Evolutionary conservation across 2,329 filamentous ascomycete genomes (phyloP), one percentile per base, ranked within the genome.

Genomic region (Metarhizium album): DNA sequence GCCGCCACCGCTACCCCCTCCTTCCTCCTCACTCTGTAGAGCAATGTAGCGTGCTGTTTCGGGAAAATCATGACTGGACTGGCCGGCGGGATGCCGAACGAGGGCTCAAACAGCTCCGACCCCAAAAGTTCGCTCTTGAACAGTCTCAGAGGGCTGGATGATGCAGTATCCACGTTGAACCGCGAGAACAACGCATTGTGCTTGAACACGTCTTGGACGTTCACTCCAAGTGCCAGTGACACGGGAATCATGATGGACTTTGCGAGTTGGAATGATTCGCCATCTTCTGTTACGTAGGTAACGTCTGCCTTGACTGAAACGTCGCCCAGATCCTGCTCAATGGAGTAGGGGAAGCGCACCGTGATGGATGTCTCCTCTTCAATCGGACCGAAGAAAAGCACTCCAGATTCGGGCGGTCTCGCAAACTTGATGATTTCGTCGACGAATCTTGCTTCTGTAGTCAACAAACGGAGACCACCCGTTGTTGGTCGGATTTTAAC

Each of bases 161-260:
- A 87, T 1, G 88, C 85, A 0, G 90, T 90, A 13, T 88, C 90
- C 48, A 98, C 84, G 14, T 87, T 95, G 64, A 98, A 98, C 9
- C 85, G 84, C 0, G 90, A 96, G 62, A 93, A 93, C 0, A 97
- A 74, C 0, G 81, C 76, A 7, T 82, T 72, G 55, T 88, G 82
- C 63, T 95, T 95, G 73, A 97, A 97, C 27, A 94, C 81, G 59
- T 98, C 93, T 60, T 97, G 90, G 5, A 98, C 93, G 57, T 97
- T 97, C 55, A 98, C 93, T 3, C 91, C 90, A 3, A 98, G 75
- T 0, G 89, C 87, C 4, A 98, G 73, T 1, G 86, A 78, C 2
- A 93, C 84, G 2, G 83, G 78, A 20, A 94, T 74, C 3, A 75
- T 79, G 56, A 88, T 87, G 3, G 60, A 59, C 46, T 69, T 70